phyloP scores from a whole-genome alignment of 768 basidiomycete species.

The Auricularia cornea region DNA sequence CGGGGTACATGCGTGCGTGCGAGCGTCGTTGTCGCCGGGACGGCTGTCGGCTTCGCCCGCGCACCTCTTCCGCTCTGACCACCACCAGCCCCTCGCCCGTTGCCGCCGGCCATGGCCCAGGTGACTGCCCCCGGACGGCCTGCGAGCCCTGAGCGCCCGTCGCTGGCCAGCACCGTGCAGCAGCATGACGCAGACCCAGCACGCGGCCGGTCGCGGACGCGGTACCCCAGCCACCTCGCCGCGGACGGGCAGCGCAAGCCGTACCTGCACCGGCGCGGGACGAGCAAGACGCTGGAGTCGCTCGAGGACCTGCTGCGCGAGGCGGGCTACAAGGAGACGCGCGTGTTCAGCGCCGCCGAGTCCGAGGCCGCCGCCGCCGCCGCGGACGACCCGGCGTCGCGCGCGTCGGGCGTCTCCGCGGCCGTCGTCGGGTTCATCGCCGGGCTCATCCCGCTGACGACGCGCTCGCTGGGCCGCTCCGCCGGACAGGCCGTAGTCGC shows the following conservation, averaged over 20 bases:
- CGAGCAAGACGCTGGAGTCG: conserved; percentile 70
- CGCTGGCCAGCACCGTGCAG: neutral
- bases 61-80: too few species aligned
- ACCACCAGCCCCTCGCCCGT: too few species aligned
- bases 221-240: conserved; percentile 47
- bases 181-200: conserved; percentile 10
- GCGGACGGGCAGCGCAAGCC: conserved; percentile 39
- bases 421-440: conserved; percentile 49
- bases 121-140: neutral
- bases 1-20: too few species aligned
- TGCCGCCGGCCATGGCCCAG: neutral
- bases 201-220: conserved; percentile 31
- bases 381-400: conserved; percentile 22
- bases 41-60: too few species aligned
- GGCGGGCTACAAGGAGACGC: conserved; percentile 88
- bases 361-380: conserved; percentile 36
- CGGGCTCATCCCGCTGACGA: conserved; percentile 4
- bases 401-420: conserved; percentile 26
- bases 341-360: conserved; percentile 75
- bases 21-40: too few species aligned
- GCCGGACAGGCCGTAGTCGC: neutral
- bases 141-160: neutral
- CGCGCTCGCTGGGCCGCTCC: neutral
- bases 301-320: conserved; percentile 80
- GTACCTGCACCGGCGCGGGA: conserved; percentile 70